Base-by-base conservation (phyloP, 2,329 filamentous ascomycete species). In the Uncinocarpus reesii region DNA sequence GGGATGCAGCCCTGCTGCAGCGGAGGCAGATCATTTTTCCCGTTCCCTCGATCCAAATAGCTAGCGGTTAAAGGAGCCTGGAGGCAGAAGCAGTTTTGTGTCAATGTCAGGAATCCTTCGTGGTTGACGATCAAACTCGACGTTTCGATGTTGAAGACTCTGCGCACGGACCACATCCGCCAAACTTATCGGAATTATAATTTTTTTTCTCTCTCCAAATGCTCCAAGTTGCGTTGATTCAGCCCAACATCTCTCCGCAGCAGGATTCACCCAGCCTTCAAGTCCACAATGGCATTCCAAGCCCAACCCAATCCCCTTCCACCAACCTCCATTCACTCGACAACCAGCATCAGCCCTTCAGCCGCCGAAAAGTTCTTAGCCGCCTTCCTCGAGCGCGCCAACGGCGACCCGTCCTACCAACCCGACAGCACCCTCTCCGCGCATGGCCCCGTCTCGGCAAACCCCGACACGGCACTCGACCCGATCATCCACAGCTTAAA, bases 401-500 rank as follows among this genome's bases (percentile, higher is more conserved):
- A 57, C 48, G 67, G 62, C 29, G 67, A 71, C 53, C 62, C 68
- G 18, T 62, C 65, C 11, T 61, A 69, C 8, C 68, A 71, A 49
- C 68, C 68, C 23, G 70, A 67, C 51, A 65, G 68, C 23, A 62
- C 63, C 48, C 67, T 71, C 50, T 68, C 64, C 44, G 66, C 67
- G 46, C 62, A 68, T 42, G 68, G 68, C 2, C 68, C 68, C 29
- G 57, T 68, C 45, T 66, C 66, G 21, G 65, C 65, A 45, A 67
- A 63, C 28, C 65, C 68, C 10, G 62, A 65, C 32, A 60, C 64
- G 2, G 62, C 65, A 18, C 65, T 66, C 1, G 70, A 69, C 26
- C 57, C 71, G 16, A 65, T 67, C 20, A 57, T 71, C 36, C 68
- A 71, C 57, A 70, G 68, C 50, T 55, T 71, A 47, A 67, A 68